Evolutionary conservation across 768 basidiomycete species (phyloP), one percentile per base, ranked within the genome.

Genomic region (Lentinula lateritia): DNA sequence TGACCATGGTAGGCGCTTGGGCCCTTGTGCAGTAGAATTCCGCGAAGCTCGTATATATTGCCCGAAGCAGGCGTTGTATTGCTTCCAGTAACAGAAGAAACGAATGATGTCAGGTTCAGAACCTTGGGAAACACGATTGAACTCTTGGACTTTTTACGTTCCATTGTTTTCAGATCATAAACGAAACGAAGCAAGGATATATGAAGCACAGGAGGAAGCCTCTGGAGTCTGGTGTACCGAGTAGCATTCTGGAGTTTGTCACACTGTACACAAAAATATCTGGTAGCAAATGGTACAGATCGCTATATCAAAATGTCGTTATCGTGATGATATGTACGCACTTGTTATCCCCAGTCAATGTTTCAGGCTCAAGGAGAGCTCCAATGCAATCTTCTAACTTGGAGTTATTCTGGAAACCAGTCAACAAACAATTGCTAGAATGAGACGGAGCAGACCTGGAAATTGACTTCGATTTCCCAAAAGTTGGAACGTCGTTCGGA

Each of bases 141-240:
- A 62, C 92, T 82, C 71, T 94, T 94, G 58, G 87, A 89, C 75
- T 98, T 98, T 73, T 87, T 92, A 64, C 96, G 85, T 66, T 89
- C 86, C 80, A 89, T 84, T 0, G 87, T 85, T 23, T 84, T 74
- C 38, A 88, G 66, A 73, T 95, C 92, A 67, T 90, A 98, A 34
- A 92, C 86, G 73, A 98, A 98, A n/a, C 96, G 91, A 60, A 96
- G 82, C 56, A 98, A 74, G 20, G 94, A 94, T 67, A 98, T 89
- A 72, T 98, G 93, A 2, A 98, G 80, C 6, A 95, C 89, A 0
- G 93, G 92, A 1, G 96, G 96, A 5, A 97, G 80, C 57, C 80
- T 70, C 28, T 78, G 80, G 13, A 96, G 73, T 66, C 88, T 81
- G 1, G 87, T 87, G 65, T 87, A 87, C 7, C 96, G 86, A 16